Percentiles rank a stretch among this genome's conserved stretches.
phyloP scores from a whole-genome alignment of 345 rosid genomes.

The Psidium friedrichsthalianum region DNA sequence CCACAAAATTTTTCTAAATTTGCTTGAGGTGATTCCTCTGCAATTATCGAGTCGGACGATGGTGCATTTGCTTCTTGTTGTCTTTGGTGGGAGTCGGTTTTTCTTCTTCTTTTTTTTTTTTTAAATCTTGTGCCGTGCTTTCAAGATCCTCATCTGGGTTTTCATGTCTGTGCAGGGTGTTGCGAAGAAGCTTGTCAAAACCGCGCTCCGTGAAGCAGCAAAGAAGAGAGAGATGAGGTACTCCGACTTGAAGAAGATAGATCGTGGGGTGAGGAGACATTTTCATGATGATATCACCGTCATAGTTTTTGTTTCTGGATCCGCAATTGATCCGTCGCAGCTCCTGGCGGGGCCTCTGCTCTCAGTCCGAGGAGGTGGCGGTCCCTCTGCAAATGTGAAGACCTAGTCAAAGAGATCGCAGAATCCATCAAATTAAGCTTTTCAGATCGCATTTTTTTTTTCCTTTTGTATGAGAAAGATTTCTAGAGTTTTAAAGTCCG shows the following conservation, averaged over 20 bases:
- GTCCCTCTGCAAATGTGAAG: slow-evolving; percentile 14
- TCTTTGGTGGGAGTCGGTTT: background rate
- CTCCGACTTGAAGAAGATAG: slow-evolving; percentile 88
- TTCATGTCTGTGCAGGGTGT: slow-evolving; percentile 35
- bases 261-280: slow-evolving; percentile 90
- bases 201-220: slow-evolving; percentile 80
- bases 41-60: background rate
- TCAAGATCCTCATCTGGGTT: background rate
- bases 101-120: background rate
- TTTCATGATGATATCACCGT: slow-evolving; percentile 95
- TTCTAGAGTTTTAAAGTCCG: background rate
- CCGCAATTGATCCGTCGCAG: slow-evolving; percentile 35
- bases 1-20: background rate
- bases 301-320: slow-evolving; percentile 67
- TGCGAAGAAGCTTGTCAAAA: slow-evolving; percentile 67
- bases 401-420: slow-evolving; percentile 18
- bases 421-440: background rate
- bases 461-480: background rate
- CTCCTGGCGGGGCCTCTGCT: slow-evolving; percentile 26
- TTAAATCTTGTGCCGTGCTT: background rate
- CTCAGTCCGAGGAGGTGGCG: slow-evolving; percentile 55
- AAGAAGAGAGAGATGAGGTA: slow-evolving; percentile 95
- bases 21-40: background rate
- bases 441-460: background rate
- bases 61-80: background rate